Conservation (phyloP, 805 yeast genomes). For the Zygosaccharomyces lentus region DNA sequence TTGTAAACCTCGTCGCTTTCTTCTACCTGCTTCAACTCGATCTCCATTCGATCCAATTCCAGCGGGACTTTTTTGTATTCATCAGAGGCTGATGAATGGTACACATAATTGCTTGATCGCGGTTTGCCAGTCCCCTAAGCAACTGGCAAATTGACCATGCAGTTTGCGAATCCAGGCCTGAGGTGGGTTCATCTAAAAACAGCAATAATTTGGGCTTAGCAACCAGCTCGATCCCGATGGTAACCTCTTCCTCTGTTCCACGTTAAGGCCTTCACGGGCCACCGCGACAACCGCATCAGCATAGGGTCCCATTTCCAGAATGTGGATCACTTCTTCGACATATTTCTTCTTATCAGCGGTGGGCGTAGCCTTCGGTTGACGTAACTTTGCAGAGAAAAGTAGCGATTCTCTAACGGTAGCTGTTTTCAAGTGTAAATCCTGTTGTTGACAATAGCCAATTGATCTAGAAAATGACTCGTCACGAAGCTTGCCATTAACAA, state of each 20-base stretch:
- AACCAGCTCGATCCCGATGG: constrained; percentile 66
- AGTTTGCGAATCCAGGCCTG: constrained; percentile 65
- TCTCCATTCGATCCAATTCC: constrained; percentile 63
- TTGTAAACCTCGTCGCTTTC: constrained; percentile 33
- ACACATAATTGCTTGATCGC: constrained; percentile 63
- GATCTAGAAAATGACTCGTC: constrained; percentile 57
- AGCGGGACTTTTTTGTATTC: constrained; percentile 55
- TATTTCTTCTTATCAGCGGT: constrained; percentile 55
- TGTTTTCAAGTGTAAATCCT: constrained; percentile 62
- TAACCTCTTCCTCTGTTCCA: constrained; percentile 59
- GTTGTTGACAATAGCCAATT: constrained; percentile 75
- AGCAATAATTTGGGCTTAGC: constrained; percentile 59
- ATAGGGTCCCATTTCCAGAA: constrained; percentile 59
- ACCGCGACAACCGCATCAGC: constrained; percentile 74
- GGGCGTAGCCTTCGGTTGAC: constrained; percentile 57
- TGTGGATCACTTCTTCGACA: constrained; percentile 59
- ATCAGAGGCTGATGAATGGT: constrained; percentile 82
- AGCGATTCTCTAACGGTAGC: constrained; percentile 72
- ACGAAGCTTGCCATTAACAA: constrained; percentile 59
- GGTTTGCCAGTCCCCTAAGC: constrained; percentile 53
- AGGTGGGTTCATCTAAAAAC: constrained; percentile 65
- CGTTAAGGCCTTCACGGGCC: constrained; percentile 65
- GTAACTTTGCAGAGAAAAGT: constrained; percentile 58
- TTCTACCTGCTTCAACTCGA: constrained; percentile 43
- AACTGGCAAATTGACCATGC: constrained; percentile 63